Base-by-base conservation (phyloP, 2,329 filamentous ascomycete species). In the Aaosphaeria arxii region DNA sequence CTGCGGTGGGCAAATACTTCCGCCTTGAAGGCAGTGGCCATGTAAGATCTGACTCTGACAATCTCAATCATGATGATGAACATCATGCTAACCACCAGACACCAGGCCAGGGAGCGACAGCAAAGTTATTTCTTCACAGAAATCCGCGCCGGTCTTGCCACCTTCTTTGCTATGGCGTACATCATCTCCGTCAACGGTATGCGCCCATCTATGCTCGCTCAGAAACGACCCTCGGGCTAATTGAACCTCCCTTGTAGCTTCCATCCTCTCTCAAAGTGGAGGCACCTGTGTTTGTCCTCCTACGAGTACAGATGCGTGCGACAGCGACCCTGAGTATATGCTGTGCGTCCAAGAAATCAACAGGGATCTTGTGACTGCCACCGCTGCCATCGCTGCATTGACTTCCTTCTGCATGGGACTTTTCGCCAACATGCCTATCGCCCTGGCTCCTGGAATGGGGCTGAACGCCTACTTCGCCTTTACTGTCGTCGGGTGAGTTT, bases 381-480 rank as follows among this genome's bases (percentile, higher is more conserved):
- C 90, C 4, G 89, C 90, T 40, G 89, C 89, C 46, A 91, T 94
- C 55, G 80, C 88, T 11, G 87, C 88, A 29, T 72, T 95, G 42
- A 82, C 87, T 3, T 86, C 84, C n/a, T 91, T 95, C 70, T 85
- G 78, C 70, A 91, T 95, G 86, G 90, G 90, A 17, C 70, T 92
- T 1, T 83, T 91, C 54, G 86, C 90, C 53, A 95, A 95, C 57
- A 76, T 92, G 74, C 89, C 89, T 1, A 84, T 89, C 56, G 85
- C 83, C 6, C 71, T 89, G 40, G 87, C 86, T 5, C 86, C 87
- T 11, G 87, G 87, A 35, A 88, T 90, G 86, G 87, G 90, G 29
- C 70, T 95, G 47, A 95, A 95, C 63, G 89, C 89, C 13, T 95
- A 95, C 69, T 95, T 95, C 64, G 81, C 89, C 29, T 95, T 88